Evolutionary conservation across 768 basidiomycete species (phyloP), one percentile per base, ranked within the genome.

Genomic region (Glaciozyma antarctica): DNA sequence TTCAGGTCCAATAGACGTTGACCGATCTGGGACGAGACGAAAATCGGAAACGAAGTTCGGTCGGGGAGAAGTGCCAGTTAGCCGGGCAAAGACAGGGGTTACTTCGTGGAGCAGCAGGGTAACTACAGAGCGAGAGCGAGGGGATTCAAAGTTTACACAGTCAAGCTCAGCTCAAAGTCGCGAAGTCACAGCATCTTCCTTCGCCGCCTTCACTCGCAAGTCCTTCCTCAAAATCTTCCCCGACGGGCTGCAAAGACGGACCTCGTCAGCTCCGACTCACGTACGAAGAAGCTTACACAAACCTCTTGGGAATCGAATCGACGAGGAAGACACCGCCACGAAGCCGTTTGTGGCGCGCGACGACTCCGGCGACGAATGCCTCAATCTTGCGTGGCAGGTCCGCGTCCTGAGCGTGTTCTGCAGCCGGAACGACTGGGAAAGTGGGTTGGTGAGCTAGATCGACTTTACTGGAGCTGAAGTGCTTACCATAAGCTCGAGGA

Each of bases 221-320:
- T 90, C 83, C 30, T 87, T 82, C 54, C 90, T 81, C 41, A 93
- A 76, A 72, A 95, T 95, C 77, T 94, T 93, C 5, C 91, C 91
- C 60, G 88, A 82, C 41, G 89, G 84, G 70, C 88, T 90, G 66
- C 28, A 5, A 6, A 59, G 44, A 5, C n/a, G 28, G 66, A 58
- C 62, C 43, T 59, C 47, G 13, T 10, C 16, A 32, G 32, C 15
- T n/a, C 9, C 9, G 5, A 21, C 5, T 2, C 54, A 22, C 22
- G 48, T 28, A 32, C 28, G 45, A 8, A 12, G 41, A 9, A 51
- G 3, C 30, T 32, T 19, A 9, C 64, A 77, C 71, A 57, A 56
- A 86, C 85, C 83, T 52, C 61, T 68, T 69, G 24, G 72, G 72
- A 28, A 73, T 68, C 28, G 24, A 61, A 5, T 68, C 63, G 22